Evolutionary conservation across 805 yeast species (phyloP).

Genomic region (Isabelozyma pseudorhagii): DNA sequence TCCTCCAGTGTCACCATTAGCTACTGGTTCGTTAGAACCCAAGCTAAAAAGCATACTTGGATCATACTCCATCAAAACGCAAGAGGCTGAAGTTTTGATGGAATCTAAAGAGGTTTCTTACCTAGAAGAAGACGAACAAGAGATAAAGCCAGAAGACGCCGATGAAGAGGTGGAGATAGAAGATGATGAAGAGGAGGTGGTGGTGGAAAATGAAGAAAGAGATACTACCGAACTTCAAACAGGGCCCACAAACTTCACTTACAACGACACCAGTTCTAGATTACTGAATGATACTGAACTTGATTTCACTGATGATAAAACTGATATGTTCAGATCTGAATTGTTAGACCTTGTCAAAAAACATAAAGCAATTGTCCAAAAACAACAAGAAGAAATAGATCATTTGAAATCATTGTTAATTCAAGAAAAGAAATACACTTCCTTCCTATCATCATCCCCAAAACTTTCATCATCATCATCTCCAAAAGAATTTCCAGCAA

Average conservation of each 20-base stretch:
- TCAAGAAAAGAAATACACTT: slow-evolving; percentile 13
- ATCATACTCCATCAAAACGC: not conserved
- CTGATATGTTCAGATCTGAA: slow-evolving; percentile 16
- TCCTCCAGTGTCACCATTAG: not conserved
- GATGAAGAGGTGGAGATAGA: not conserved
- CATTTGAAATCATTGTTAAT: slow-evolving; percentile 17
- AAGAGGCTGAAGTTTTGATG: not conserved
- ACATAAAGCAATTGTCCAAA: slow-evolving; percentile 16
- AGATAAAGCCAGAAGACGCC: not conserved
- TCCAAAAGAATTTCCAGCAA: slow-evolving; percentile 1
- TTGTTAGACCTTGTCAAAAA: slow-evolving; percentile 19
- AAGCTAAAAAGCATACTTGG: not conserved
- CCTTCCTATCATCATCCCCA: slow-evolving; percentile 7
- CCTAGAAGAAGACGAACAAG: not conserved
- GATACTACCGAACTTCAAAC: not conserved
- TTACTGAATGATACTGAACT: not conserved
- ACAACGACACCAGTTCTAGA: not conserved
- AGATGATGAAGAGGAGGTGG: not conserved
- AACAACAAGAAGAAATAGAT: slow-evolving; percentile 23
- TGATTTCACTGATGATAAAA: not conserved
- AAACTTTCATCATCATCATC: slow-evolving; percentile 4
- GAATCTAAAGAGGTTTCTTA: not conserved
- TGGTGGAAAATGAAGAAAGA: not conserved
- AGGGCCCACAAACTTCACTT: not conserved
- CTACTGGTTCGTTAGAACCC: not conserved